Percentiles rank a stretch among this genome's conserved stretches.
These are phyloP conservation scores for Amyloporia xantha DNA, from an alignment of 768 basidiomycete genomes.

Conservation along the genomic window DNA sequence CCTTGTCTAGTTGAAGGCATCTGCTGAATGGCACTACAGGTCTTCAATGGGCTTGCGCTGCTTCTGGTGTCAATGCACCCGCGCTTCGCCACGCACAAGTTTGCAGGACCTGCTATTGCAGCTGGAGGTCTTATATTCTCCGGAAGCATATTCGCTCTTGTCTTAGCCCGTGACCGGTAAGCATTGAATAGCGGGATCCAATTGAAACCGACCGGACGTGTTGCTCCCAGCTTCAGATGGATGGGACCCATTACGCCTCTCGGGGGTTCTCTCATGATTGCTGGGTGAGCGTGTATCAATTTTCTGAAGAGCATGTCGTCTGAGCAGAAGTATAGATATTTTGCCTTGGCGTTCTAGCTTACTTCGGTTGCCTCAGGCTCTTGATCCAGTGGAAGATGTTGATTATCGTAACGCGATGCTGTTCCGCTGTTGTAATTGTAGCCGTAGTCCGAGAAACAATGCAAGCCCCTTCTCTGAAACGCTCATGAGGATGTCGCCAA, in stretches of 20 bases:
- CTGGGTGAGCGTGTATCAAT: constrained; percentile 42
- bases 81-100: constrained; percentile 49
- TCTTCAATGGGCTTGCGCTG: constrained; percentile 64
- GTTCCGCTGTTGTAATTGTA: no score
- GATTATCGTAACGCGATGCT: no score
- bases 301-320: neutral
- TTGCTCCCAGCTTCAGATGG: constrained; percentile 34
- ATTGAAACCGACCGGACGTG: neutral
- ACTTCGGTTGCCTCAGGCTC: neutral
- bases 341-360: constrained; percentile 41
- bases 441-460: no score
- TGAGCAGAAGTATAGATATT: constrained; percentile 33
- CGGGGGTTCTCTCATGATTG: constrained; percentile 58
- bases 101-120: constrained; percentile 63
- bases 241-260: constrained; percentile 64
- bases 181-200: constrained; percentile 7
- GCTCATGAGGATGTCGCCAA: no score
- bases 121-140: constrained; percentile 56
- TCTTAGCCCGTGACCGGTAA: constrained; percentile 42
- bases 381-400: neutral
- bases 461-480: no score
- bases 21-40: no score
- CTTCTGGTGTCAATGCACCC: constrained; percentile 58
- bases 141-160: constrained; percentile 50
- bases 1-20: no score